Evolutionary conservation across 2,329 filamentous ascomycete genomes (phyloP).

Genomic region (Emergomyces orientalis): DNA sequence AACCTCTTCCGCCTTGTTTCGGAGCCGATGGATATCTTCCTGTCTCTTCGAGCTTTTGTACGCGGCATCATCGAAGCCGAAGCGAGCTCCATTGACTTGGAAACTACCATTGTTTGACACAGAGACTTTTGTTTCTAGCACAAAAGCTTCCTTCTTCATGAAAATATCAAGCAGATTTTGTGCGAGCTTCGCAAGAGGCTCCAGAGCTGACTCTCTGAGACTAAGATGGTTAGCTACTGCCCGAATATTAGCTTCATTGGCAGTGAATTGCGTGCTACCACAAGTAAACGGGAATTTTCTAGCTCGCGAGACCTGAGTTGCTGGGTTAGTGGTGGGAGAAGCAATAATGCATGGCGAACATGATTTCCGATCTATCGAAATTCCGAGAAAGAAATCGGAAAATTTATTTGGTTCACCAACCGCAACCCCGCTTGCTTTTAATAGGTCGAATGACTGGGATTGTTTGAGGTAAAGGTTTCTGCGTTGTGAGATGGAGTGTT

Average conservation of each 20-base stretch:
- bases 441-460: constrained; percentile 46
- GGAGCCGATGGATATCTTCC: constrained; percentile 49
- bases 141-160: constrained; percentile 55
- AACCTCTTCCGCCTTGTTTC: constrained; percentile 45
- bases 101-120: constrained; percentile 36
- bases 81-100: constrained; percentile 45
- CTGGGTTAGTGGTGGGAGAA: constrained; percentile 43
- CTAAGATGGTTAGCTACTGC: constrained; percentile 42
- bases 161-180: constrained; percentile 50
- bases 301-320: constrained; percentile 36
- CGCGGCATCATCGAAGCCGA: constrained; percentile 63
- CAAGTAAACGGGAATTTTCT: constrained; percentile 57
- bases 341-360: constrained; percentile 56
- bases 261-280: constrained; percentile 37
- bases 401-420: constrained; percentile 31
- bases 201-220: constrained; percentile 40
- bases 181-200: constrained; percentile 43
- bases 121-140: constrained; percentile 46
- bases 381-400: constrained; percentile 46
- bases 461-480: constrained; percentile 49
- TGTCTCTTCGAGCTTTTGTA: constrained; percentile 55
- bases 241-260: constrained; percentile 34
- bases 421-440: constrained; percentile 44
- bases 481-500: constrained; percentile 28
- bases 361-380: constrained; percentile 56